Evolutionary conservation across 768 basidiomycete species (phyloP).

Genomic region (Flagelloscypha sp.): DNA sequence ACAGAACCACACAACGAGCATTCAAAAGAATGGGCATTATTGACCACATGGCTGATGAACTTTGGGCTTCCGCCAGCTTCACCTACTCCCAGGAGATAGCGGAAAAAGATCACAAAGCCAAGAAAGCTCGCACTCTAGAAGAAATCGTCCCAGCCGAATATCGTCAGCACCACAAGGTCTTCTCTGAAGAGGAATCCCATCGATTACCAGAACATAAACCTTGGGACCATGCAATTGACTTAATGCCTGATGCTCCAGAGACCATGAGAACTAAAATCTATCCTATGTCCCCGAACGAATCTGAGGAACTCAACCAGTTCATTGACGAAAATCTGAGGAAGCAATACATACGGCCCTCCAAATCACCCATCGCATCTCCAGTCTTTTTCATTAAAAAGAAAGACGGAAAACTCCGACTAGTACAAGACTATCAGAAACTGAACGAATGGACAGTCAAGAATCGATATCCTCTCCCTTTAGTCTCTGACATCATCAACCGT

Average conservation of each 20-base stretch:
- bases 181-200: too few relatives aligned
- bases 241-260: too few relatives aligned
- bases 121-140: background rate
- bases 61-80: background rate
- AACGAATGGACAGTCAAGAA: conserved; percentile 21
- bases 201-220: too few relatives aligned
- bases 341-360: conserved; percentile 12
- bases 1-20: too few relatives aligned
- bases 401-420: conserved; percentile 20
- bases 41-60: conserved; percentile 1
- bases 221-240: too few relatives aligned
- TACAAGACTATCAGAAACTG: conserved; percentile 25
- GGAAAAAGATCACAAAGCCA: background rate
- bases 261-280: too few relatives aligned
- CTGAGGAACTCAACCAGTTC: too few relatives aligned
- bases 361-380: conserved; percentile 14
- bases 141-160: too few relatives aligned
- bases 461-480: conserved; percentile 25
- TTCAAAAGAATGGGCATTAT: too few relatives aligned
- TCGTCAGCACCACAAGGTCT: too few relatives aligned
- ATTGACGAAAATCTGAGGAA: conserved; percentile 6
- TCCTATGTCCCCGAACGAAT: too few relatives aligned
- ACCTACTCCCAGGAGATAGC: conserved; percentile 2
- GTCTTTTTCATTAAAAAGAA: conserved; percentile 27
- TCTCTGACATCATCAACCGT: conserved; percentile 22